phyloP scores from a whole-genome alignment of 73 alveolate species.

The Paramecium caudatum region DNA sequence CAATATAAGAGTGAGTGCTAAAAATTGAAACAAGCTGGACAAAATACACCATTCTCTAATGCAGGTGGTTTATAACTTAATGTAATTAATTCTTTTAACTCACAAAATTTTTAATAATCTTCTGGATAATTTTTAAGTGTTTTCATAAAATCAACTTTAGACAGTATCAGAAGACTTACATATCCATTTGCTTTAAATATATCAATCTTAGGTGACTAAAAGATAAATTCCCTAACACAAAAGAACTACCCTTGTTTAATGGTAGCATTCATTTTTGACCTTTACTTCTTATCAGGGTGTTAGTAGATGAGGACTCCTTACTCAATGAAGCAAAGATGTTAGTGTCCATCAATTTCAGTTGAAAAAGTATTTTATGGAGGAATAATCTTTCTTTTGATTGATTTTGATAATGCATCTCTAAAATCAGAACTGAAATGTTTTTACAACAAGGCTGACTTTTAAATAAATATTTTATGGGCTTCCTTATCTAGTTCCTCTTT shows the following conservation, averaged over 20 bases:
- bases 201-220: not conserved
- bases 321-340: slow-evolving; percentile 23
- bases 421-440: not conserved
- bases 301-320: not conserved
- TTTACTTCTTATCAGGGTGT: not conserved
- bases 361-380: slow-evolving; percentile 33
- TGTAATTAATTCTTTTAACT: not conserved
- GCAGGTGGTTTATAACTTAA: not conserved
- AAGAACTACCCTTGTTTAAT: slow-evolving; percentile 29
- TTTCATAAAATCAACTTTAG: slow-evolving; percentile 32
- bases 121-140: not conserved
- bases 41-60: slow-evolving; percentile 36
- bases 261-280: slow-evolving; percentile 40
- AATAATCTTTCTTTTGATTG: slow-evolving; percentile 48
- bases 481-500: slow-evolving; percentile 39
- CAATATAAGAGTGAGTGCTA: not conserved
- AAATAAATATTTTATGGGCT: slow-evolving; percentile 33
- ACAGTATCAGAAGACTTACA: slow-evolving; percentile 38
- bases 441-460: slow-evolving; percentile 19
- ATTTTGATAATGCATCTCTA: slow-evolving; percentile 28
- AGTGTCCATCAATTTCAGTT: slow-evolving; percentile 13
- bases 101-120: slow-evolving; percentile 33
- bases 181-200: slow-evolving; percentile 28
- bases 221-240: slow-evolving; percentile 34
- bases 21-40: slow-evolving; percentile 19